Base-by-base conservation (phyloP, 2,329 filamentous ascomycete species). In the Penicillium sp. region DNA sequence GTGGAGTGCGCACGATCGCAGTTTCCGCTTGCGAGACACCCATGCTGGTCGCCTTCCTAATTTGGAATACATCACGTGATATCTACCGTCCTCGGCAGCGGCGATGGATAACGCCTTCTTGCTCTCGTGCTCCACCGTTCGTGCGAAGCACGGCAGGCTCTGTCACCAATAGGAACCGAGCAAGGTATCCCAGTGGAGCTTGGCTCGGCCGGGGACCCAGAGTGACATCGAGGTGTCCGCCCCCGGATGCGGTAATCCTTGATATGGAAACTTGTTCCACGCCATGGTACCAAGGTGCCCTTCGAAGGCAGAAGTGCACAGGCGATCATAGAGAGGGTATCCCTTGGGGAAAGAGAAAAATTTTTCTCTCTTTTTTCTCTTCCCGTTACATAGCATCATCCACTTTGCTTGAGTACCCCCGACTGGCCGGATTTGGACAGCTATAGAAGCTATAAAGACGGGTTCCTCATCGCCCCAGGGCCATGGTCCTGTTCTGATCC, bases 211-310 rank as follows among this genome's bases (percentile, higher is more conserved):
- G 19, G 26, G 20, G 28, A 25, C 32, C 40, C 33, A 49, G 35
- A 40, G 48, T 49, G 43, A 56, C 52, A 51, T 56, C 31, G 14
- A 15, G n/a, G 15, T 23, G 16, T 19, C 35, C 33, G 39, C 39
- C 36, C 26, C 52, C 49, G 53, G 43, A 56, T 54, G 51, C 53
- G 53, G 53, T 53, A 53, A 29, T 33, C 18, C 16, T 10, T 29
- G 38, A 43, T 17, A 38, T 28, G 36, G 11, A 39, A 41, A 39
- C 42, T 43, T 16, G 20, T 38, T 30, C 29, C 36, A 36, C 20
- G 14, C 32, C 27, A 23, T 32, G n/a, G 36, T 21, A 38, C 45
- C 41, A 34, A 27, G 42, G 41, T 32, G 42, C 39, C n/a, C 23
- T 25, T 36, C 36, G 26, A 48, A 39, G 39, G 33, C 44, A 39